Base-by-base conservation (phyloP, 1,139 yeast species). In the Geotrichum carabidarum region DNA sequence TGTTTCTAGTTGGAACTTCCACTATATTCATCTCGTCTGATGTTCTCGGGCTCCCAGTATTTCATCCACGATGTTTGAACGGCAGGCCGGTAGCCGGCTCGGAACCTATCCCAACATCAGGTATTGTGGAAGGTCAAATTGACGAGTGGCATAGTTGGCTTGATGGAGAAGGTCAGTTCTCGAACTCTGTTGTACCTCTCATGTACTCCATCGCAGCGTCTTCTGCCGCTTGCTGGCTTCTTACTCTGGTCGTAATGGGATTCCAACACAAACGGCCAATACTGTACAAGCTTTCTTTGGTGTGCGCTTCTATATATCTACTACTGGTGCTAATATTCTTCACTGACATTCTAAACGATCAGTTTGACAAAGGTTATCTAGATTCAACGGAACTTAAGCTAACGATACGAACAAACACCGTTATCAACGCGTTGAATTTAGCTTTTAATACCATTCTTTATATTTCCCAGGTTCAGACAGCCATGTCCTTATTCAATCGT, bases 401-500 rank as follows among this genome's bases (percentile, higher is more conserved):
- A 47, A 67, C 70, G 11, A 66, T 86, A 27, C 75, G 79, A 59
- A 58, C 62, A 1, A 76, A 77, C 44, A 37, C 43, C n/a, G 62
- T 71, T 4, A 75, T 78, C 17, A 78, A 79, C 54, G 74, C 80
- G 6, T 71, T 86, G 12, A 88, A 85, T 63, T 71, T 86, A 49
- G 67, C 86, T 1, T 81, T 81, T 49, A 82, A 82, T 22, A 68
- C 84, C 7, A 64, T 86, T 5, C 72, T 86, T 18, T 86, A 84
- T 65, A 72, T 86, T 37, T 82, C 88, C 56, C 93, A 86, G 66
- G 90, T 86, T 0, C 91, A 86, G 63, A 83, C 86, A 30, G 76
- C 86, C 6, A 84, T 84, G 81, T 72, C 93, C 53, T 71, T 86
- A 31, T 87, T 86, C 63, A 80, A 81, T 53, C 75, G 96, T 43